Percentiles rank a stretch among this genome's conserved stretches.
phyloP scores from a whole-genome alignment of 73 alveolate genomes.

The Blepharisma stoltei region DNA sequence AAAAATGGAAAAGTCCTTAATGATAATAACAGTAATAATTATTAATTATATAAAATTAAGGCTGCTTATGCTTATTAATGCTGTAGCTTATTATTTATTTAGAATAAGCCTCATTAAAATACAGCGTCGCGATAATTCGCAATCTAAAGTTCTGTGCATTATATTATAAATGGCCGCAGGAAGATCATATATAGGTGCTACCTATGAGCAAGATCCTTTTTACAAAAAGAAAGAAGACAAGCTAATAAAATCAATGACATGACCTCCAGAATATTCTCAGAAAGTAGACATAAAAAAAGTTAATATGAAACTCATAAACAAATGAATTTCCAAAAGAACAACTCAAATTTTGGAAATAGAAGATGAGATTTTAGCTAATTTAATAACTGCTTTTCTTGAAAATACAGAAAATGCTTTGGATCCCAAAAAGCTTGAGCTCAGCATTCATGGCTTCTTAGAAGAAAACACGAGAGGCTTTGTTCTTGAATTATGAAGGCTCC shows the following conservation, averaged over 20 bases:
- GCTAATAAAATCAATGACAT: neutral
- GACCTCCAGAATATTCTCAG: slow-evolving; percentile 1
- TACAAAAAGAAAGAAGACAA: slow-evolving; percentile 19
- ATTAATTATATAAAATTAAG: no score
- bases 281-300: slow-evolving; percentile 9
- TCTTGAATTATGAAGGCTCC: neutral
- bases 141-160: no score
- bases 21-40: no score
- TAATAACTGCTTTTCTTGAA: neutral
- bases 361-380: neutral
- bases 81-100: no score
- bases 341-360: slow-evolving; percentile 14
- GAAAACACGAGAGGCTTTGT: slow-evolving; percentile 1
- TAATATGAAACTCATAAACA: neutral
- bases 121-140: no score
- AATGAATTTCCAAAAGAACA: slow-evolving; percentile 12
- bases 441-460: neutral
- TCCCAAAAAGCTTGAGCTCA: neutral
- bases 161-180: no score
- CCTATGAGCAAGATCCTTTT: slow-evolving; percentile 10
- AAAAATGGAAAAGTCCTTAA: no score
- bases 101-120: no score
- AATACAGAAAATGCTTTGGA: neutral
- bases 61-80: no score
- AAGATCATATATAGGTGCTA: slow-evolving; percentile 17